A percentile compares a stretch with the other conserved stretches of the same genome.
Conservation (phyloP, 768 basidiomycete genomes). For the Saitozyma sp. region DNA sequence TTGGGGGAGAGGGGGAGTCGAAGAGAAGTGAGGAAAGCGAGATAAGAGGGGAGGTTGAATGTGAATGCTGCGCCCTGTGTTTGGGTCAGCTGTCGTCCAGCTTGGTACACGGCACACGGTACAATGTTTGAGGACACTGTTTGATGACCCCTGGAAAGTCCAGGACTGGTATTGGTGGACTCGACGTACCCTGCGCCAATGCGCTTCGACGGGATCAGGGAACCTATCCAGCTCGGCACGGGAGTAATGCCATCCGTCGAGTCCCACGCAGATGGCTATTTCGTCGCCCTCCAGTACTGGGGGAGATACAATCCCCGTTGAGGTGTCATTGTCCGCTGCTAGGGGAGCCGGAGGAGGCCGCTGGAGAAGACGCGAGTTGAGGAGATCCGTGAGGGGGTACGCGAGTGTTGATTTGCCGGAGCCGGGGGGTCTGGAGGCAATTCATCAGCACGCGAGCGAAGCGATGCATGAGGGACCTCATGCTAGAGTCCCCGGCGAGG, state of each 20-base stretch:
- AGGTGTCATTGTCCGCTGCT: constrained; percentile 8
- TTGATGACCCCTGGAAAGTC: not conserved
- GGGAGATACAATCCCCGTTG: constrained; percentile 11
- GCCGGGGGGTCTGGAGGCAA: constrained; percentile 59
- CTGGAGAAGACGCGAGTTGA: constrained; percentile 58
- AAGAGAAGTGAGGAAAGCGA: constrained; percentile 65
- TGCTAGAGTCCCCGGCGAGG: too few relatives aligned
- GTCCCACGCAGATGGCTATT: constrained; percentile 67
- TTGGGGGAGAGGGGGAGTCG: constrained; percentile 53
- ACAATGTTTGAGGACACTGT: too few relatives aligned
- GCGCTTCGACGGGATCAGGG: constrained; percentile 71
- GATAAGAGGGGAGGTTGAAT: constrained; percentile 74
- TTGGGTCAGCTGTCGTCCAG: not conserved
- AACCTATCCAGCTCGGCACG: constrained; percentile 68
- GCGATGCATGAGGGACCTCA: not conserved
- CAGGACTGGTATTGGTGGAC: not conserved
- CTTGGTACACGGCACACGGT: too few relatives aligned
- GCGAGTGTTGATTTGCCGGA: constrained; percentile 84
- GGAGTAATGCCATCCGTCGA: constrained; percentile 91
- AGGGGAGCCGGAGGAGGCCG: constrained; percentile 19
- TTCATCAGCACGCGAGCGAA: constrained; percentile 36
- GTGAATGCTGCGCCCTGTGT: constrained; percentile 78
- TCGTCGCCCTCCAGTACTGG: constrained; percentile 7
- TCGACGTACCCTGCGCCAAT: constrained; percentile 62
- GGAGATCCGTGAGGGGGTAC: constrained; percentile 59